Evolutionary conservation across 2,329 filamentous ascomycete species (phyloP), one percentile per base, ranked within the genome.

Genomic region (Aureobasidium sp.): DNA sequence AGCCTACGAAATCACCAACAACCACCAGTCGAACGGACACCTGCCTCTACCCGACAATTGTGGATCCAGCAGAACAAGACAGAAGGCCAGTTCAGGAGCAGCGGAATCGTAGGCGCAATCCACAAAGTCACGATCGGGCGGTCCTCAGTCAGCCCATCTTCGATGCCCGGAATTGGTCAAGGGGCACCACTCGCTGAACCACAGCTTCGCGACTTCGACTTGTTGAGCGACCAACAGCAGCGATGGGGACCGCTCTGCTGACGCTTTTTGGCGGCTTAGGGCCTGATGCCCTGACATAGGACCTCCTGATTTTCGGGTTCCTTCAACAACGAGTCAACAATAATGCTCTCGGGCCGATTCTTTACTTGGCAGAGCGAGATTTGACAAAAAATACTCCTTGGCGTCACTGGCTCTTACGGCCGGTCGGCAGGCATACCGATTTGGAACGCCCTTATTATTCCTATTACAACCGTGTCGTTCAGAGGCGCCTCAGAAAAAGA

Each of bases 311-410:
- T 60, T 60, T 51, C 46, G 39, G 57, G 32, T 44, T 42, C 26
- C 34, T 60, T 60, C 57, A 50, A 20, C 55, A 59, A 59, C 55
- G 42, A 32, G 32, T 10, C 55, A 47, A 48, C 55, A 48, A 59
- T 41, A 48, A 47, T n/a, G 29, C 9, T 51, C 57, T 60, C 57
- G 57, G 57, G 17, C 57, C 57, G 57, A 60, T 8, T 58, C 36
- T 5, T 12, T n/a, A 6, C 57, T 60, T 60, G 57, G 57, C 57
- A 26, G 23, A 47, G 42, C 32, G 32, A 47, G 10, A 57, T 27
- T 9, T 29, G 41, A 36, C 32, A n/a, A 26, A 44, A 8, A 27
- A 15, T 1, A 17, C 13, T 58, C 27, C 47, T 34, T 58, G 55
- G 55, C 55, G 48, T 58, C n/a, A 27, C n/a, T 20, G 29, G 42